Conservation (phyloP, 2,329 filamentous ascomycete genomes). For the Xylaria sp. region DNA sequence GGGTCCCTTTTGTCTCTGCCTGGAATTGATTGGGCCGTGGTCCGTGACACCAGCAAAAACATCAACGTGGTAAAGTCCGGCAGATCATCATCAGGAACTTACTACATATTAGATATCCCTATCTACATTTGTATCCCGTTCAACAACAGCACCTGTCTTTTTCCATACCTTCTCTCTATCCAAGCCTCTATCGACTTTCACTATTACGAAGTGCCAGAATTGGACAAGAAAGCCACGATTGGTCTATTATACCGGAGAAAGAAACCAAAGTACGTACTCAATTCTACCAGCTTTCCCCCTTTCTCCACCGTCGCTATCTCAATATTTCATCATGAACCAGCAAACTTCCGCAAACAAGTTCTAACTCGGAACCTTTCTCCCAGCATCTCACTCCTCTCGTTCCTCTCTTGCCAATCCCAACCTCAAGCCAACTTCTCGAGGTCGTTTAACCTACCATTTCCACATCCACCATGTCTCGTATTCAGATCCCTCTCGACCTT, state of each 20-base stretch:
- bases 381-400: background rate
- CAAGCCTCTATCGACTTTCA: background rate
- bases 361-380: background rate
- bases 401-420: background rate
- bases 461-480: constrained; percentile 75
- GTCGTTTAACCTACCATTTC: constrained; percentile 8
- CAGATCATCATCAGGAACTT: constrained; percentile 31
- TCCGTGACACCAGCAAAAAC: constrained; percentile 18
- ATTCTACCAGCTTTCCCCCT: constrained; percentile 23
- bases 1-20: constrained; percentile 18
- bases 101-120: background rate
- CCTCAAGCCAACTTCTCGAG: constrained; percentile 4
- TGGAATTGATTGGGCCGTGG: constrained; percentile 4
- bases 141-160: constrained; percentile 5
- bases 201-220: background rate
- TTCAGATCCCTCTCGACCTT: constrained; percentile 92
- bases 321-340: background rate
- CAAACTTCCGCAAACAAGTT: constrained; percentile 21
- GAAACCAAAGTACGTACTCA: constrained; percentile 19
- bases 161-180: background rate
- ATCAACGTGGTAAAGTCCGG: constrained; percentile 32
- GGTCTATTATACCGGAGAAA: constrained; percentile 1
- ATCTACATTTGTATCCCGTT: background rate
- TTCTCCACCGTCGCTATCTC: constrained; percentile 26
- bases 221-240: constrained; percentile 1